A percentile compares a stretch with the other conserved stretches of the same genome.
phyloP scores from a whole-genome alignment of 23 red algal genomes.

The Chondrus crispus region DNA sequence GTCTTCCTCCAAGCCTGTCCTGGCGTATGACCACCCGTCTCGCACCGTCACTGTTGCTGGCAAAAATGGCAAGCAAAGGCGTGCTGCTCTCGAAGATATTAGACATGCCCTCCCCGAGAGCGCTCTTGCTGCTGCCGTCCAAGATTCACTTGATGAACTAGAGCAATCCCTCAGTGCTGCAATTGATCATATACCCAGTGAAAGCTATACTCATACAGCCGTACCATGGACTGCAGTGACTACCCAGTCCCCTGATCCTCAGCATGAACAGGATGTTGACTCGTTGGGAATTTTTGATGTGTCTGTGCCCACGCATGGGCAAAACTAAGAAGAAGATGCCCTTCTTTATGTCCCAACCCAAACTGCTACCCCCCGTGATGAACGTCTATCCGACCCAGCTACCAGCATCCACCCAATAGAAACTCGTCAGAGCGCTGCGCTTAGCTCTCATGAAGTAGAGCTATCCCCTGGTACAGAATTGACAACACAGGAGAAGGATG shows the following conservation, averaged over 20 bases:
- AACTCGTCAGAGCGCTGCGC: not conserved
- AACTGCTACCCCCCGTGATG: too few species aligned
- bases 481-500: not conserved
- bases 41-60: conserved; percentile 2
- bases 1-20: not conserved
- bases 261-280: too few species aligned
- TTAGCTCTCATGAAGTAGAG: not conserved
- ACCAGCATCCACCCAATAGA: not conserved
- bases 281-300: too few species aligned
- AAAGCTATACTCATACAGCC: too few species aligned
- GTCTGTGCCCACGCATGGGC: too few species aligned
- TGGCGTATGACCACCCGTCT: not conserved
- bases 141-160: conserved; percentile 3
- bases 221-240: too few species aligned
- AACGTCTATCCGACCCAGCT: too few species aligned
- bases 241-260: too few species aligned
- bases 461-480: not conserved
- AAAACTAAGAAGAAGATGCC: too few species aligned
- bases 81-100: conserved; percentile 6
- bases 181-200: too few species aligned
- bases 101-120: not conserved
- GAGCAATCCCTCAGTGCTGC: too few species aligned
- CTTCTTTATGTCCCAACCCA: too few species aligned
- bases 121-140: not conserved
- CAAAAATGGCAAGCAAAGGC: not conserved